Percentiles rank a stretch among this genome's conserved stretches.
These are phyloP conservation scores for Prinsepia uniflora DNA, from an alignment of 306 rosid genomes.

Conservation along the genomic window DNA sequence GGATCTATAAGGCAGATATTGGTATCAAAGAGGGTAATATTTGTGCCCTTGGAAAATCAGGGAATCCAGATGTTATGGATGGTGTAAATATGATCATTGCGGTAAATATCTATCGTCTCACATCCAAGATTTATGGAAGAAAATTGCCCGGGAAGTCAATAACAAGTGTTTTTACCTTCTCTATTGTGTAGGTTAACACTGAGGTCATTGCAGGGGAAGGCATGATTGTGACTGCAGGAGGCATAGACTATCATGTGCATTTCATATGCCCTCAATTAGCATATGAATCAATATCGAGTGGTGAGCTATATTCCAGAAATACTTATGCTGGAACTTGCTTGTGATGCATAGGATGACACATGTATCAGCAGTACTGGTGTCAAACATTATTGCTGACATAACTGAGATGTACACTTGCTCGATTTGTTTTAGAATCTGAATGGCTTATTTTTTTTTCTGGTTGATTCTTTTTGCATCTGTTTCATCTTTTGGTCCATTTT, in stretches of 20 bases:
- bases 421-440: not conserved
- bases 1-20: constrained; percentile 85
- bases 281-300: constrained; percentile 76
- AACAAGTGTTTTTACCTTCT: constrained; percentile 15
- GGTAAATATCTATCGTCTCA: constrained; percentile 43
- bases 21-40: constrained; percentile 69
- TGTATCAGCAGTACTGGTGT: not conserved
- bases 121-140: constrained; percentile 2
- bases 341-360: not conserved
- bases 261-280: constrained; percentile 89
- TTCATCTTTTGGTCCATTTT: constrained; percentile 7
- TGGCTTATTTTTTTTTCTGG: not conserved
- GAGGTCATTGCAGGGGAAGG: constrained; percentile 96
- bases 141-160: constrained; percentile 15
- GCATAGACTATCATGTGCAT: constrained; percentile 91
- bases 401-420: not conserved
- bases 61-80: constrained; percentile 83
- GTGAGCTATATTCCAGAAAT: constrained; percentile 39
- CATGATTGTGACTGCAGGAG: constrained; percentile 84
- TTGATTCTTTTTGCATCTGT: not conserved
- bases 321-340: constrained; percentile 19
- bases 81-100: constrained; percentile 59
- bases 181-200: constrained; percentile 61
- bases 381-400: not conserved
- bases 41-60: constrained; percentile 71